A percentile compares a stretch with the other conserved stretches of the same genome.
Evolutionary conservation across 1,284 basidiomycete species (phyloP).

Genomic region (Athelia sp.): DNA sequence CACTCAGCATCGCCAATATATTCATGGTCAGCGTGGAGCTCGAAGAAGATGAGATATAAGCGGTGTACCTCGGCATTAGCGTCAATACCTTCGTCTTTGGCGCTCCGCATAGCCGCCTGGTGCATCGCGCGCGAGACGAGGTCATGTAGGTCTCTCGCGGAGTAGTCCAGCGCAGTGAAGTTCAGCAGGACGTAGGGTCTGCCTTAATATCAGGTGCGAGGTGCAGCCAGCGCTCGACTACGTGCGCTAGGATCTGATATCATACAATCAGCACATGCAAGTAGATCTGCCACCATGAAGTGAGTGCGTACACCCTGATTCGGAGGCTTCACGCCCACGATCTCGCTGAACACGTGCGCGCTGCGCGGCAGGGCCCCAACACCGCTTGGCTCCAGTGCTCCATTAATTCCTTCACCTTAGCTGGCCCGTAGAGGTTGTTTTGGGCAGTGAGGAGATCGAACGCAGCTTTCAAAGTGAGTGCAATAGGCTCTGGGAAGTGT

Average conservation of each 20-base stretch:
- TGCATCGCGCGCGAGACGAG: slow-evolving; percentile 86
- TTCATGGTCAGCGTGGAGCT: slow-evolving; percentile 3
- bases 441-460: slow-evolving; percentile 25
- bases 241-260: slow-evolving; percentile 64
- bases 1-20: slow-evolving; percentile 41
- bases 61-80: slow-evolving; percentile 12
- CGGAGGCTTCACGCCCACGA: slow-evolving; percentile 73
- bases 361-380: slow-evolving; percentile 73
- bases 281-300: not conserved
- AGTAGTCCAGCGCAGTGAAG: slow-evolving; percentile 83
- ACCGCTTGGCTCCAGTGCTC: slow-evolving; percentile 51
- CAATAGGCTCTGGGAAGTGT: slow-evolving; percentile 34
- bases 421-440: not conserved
- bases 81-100: slow-evolving; percentile 22
- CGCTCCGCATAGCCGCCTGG: slow-evolving; percentile 71
- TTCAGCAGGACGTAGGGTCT: slow-evolving; percentile 60
- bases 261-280: not conserved
- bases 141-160: slow-evolving; percentile 84
- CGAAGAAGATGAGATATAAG: not conserved
- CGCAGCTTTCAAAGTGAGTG: slow-evolving; percentile 43
- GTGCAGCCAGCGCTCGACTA: slow-evolving; percentile 50
- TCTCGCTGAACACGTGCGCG: slow-evolving; percentile 81
- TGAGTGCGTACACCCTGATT: slow-evolving; percentile 65
- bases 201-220: slow-evolving; percentile 41
- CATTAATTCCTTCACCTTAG: slow-evolving; percentile 5